Evolutionary conservation across 306 rosid species (phyloP), one percentile per base, ranked within the genome.

Genomic region (Spatholobus suberectus): DNA sequence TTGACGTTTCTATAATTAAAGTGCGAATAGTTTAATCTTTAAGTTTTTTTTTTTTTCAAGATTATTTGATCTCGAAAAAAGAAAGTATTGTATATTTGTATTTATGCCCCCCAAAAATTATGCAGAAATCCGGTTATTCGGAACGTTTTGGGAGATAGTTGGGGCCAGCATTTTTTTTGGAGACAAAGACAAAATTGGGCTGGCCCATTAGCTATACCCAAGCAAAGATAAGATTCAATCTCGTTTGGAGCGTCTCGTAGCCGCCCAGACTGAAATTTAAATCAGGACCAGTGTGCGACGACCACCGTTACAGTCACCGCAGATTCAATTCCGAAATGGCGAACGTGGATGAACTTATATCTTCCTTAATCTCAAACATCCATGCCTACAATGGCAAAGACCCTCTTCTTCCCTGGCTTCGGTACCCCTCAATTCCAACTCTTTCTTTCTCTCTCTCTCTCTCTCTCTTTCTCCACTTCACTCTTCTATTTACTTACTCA

Each of bases 321-420:
- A 8, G 75, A 54, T 47, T 43, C 61, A 3, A 6, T 32, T 75
- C 65, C 35, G 29, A 57, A 62, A 85, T 88, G 90, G 75, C 82
- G 54, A 73, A 54, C 87, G 83, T 66, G n/a, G 88, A 83, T 40
- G 89, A 90, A 76, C 92, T 96, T 27, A 73, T 89, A 82, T 35
- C 93, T n/a, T 84, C 98, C 78, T 38, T 91, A 51, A 69, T 86
- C 76, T 85, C 89, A 11, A 98, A 94, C 75, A 90, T 92, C 69
- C 90, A 89, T 65, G 21, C 86, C 71, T 94, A 96, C 89, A 76
- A 91, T 20, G 99, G 94, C 29, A 91, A 90, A 81, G 98, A 94
- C 81, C 99, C 97, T 84, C 97, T 96, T 79, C 94, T 93, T 52
- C 98, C 99, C 14, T 96, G 99, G 99, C 93, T 94, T 61, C 88